These are phyloP conservation scores for Skeletonema tropicum DNA, from an alignment of 108 stramenopile genomes.

Conservation along the genomic window DNA sequence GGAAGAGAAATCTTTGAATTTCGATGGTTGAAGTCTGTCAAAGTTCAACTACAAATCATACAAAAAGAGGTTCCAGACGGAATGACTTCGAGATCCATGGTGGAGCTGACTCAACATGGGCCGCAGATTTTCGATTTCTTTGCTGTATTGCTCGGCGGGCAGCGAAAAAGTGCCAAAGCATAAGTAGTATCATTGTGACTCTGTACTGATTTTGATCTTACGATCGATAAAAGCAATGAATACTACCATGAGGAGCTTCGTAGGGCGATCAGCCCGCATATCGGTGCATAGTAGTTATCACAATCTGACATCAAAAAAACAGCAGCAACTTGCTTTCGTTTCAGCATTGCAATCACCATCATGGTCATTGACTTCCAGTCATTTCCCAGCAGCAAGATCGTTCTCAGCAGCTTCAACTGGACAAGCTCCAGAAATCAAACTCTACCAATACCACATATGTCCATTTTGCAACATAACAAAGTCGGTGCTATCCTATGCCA, in stretches of 20 bases:
- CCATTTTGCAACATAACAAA: conserved; percentile 93
- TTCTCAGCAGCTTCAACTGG: conserved; percentile 15
- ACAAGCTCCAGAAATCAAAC: conserved; percentile 40
- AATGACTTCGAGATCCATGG: not conserved
- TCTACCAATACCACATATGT: conserved; percentile 93
- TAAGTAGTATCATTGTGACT: too few relatives aligned
- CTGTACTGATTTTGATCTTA: not conserved
- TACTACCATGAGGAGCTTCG: not conserved
- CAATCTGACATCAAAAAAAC: not conserved
- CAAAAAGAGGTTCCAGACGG: not conserved
- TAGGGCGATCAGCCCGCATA: not conserved
- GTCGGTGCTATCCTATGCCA: conserved; percentile 67
- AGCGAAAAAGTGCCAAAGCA: too few relatives aligned
- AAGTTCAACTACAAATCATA: not conserved
- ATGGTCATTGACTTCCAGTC: not conserved
- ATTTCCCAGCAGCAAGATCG: not conserved
- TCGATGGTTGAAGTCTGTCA: not conserved
- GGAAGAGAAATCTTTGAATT: too few relatives aligned
- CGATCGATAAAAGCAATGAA: not conserved
- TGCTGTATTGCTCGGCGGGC: too few relatives aligned
- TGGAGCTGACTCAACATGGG: not conserved
- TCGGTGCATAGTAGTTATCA: not conserved
- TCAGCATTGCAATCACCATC: not conserved
- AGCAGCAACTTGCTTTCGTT: not conserved
- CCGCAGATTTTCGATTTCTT: not conserved